Evolutionary conservation across 768 basidiomycete genomes (phyloP), one percentile per base, ranked within the genome.

Genomic region (Leccinum broughii): DNA sequence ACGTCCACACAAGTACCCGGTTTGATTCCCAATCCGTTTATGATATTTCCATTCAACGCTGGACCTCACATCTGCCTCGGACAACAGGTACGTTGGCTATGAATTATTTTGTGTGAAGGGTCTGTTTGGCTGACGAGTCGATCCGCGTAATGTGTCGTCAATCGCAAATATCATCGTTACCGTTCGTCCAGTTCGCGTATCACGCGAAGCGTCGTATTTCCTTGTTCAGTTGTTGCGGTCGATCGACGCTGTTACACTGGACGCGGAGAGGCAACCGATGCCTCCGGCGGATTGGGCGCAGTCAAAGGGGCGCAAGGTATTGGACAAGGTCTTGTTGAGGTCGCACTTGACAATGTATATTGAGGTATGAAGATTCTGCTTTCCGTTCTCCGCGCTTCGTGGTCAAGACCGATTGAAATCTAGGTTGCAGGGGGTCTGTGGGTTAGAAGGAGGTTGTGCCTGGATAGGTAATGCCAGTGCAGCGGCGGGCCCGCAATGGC

Each of bases 41-140:
- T 90, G 61, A 88, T 88, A 69, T 72, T 84, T 3, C 86, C 87
- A 0, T 88, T 88, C 76, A 87, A 87, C 59, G 85, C 85, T 1
- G 87, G 84, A 1, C 86, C 86, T 6, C 77, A 86, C 10, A 84
- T 86, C 61, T 88, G 87, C 57, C 77, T 86, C 9, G 87, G 81
- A 0, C 80, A 81, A 61, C 79, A 80, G 71, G 71, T 75, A 56
- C 11, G 56, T 28, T 85, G 76, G 11, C 24, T 14, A 26, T 26
- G 48, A 49, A 20, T 20, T 6, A 11, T 44, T 11, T 4, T 41
- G 41, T 17, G 8, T 39, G 37, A 17, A 39, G 3, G 15, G 37
- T 17, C 8, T 44, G 41, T 44, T 44, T 44, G 17, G 17, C 4
- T 44, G 41, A n/a, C n/a, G n/a, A n/a, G 17, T 44, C 17, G 17